These are phyloP conservation scores for Staphylotrichum tortipilum DNA, from an alignment of 495 filamentous ascomycete species.

Conservation along the genomic window DNA sequence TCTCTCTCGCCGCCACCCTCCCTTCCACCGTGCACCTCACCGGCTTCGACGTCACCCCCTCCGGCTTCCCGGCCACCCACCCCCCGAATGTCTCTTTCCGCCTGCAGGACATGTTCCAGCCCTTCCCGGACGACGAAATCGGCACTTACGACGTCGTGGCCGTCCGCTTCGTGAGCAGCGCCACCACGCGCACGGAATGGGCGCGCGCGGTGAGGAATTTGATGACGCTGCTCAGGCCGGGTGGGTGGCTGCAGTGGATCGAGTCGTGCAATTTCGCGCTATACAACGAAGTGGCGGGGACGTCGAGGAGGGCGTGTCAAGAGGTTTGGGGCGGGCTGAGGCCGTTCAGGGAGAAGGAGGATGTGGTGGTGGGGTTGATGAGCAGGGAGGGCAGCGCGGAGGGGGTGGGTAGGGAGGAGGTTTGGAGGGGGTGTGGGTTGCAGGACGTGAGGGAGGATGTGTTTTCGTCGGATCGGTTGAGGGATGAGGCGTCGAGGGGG, in stretches of 20 bases:
- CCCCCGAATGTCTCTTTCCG: constrained; percentile 27
- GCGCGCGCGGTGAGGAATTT: constrained; percentile 18
- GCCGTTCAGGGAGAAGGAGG: background rate
- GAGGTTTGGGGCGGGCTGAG: constrained; percentile 12
- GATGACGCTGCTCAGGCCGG: constrained; percentile 19
- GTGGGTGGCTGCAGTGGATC: constrained; percentile 27
- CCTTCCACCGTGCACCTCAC: too few species aligned
- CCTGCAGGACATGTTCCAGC: constrained; percentile 26
- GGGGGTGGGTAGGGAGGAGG: background rate
- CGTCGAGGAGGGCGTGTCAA: constrained; percentile 7
- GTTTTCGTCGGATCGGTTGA: constrained; percentile 14
- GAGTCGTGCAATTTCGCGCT: constrained; percentile 16
- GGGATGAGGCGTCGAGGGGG: too few species aligned
- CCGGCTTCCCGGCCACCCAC: constrained; percentile 25
- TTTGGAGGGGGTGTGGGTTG: constrained; percentile 2
- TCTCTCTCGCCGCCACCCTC: constrained; percentile 21
- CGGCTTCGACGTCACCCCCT: constrained; percentile 32
- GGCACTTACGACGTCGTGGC: constrained; percentile 34
- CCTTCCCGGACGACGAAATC: constrained; percentile 24
- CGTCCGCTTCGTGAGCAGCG: constrained; percentile 29
- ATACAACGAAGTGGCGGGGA: constrained; percentile 8
- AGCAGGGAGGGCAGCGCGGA: constrained; percentile 5
- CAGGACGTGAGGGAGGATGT: constrained; percentile 15
- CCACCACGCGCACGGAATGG: constrained; percentile 18
- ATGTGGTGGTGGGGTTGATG: constrained; percentile 11